Percentiles rank a stretch among this genome's conserved stretches.
phyloP scores from a whole-genome alignment of 2,329 filamentous ascomycete genomes.

The Apiospora kogelbergensis region DNA sequence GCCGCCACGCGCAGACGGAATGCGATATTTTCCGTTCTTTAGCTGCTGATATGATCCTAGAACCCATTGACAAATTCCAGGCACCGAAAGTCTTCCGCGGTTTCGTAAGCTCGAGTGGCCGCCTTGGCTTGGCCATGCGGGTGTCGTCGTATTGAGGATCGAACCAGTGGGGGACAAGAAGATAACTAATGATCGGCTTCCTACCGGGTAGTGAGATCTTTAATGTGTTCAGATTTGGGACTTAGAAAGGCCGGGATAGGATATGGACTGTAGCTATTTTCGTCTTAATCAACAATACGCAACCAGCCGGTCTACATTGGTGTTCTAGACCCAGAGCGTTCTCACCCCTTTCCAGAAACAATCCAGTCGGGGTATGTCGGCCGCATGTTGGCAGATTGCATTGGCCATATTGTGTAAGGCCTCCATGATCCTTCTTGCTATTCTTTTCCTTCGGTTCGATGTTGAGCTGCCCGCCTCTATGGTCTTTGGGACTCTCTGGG shows the following conservation, averaged over 20 bases:
- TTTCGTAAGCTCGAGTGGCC: not conserved
- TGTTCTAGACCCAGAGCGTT: not conserved
- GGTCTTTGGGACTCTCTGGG: not conserved
- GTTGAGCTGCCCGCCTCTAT: too few species aligned
- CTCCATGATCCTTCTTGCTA: not conserved
- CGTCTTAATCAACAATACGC: not conserved
- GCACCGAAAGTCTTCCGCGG: not conserved
- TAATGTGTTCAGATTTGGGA: too few species aligned
- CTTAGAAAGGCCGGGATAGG: too few species aligned
- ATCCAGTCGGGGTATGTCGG: not conserved
- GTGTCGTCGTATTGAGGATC: not conserved
- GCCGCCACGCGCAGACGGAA: not conserved
- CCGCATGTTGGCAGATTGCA: not conserved
- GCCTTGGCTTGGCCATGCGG: not conserved
- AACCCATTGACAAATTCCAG: not conserved
- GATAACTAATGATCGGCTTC: not conserved
- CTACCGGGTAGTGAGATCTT: not conserved
- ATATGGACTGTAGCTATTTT: too few species aligned
- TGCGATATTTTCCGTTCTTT: not conserved
- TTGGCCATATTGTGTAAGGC: not conserved
- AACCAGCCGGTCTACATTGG: not conserved
- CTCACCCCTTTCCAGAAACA: not conserved
- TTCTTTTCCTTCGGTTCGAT: too few species aligned
- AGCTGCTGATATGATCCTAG: not conserved
- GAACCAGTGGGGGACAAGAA: not conserved